A percentile compares a stretch with the other conserved stretches of the same genome.
These are phyloP conservation scores for Xylariaceae sp. DNA, from an alignment of 2,329 filamentous ascomycete species.

Conservation along the genomic window DNA sequence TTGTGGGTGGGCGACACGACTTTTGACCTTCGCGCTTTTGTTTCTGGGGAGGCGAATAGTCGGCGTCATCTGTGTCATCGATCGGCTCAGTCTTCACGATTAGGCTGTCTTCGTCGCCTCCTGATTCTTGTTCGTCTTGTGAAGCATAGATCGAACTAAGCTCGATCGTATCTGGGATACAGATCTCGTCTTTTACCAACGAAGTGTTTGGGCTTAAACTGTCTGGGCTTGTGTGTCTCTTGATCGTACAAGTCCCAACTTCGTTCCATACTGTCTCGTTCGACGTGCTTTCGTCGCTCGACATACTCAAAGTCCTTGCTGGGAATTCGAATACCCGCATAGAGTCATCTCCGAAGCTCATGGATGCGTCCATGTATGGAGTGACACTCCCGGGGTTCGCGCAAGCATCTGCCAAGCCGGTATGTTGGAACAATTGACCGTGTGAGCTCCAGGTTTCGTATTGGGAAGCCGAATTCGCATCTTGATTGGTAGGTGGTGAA, in stretches of 20 bases:
- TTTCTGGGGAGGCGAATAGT: slow-evolving; percentile 22
- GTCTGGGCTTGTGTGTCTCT: slow-evolving; percentile 25
- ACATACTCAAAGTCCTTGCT: slow-evolving; percentile 29
- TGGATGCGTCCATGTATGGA: slow-evolving; percentile 28
- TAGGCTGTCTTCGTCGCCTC: slow-evolving; percentile 14
- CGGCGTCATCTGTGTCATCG: slow-evolving; percentile 22
- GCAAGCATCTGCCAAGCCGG: slow-evolving; percentile 28
- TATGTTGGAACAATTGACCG: slow-evolving; percentile 28
- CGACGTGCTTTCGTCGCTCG: slow-evolving; percentile 28
- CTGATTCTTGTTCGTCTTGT: slow-evolving; percentile 22
- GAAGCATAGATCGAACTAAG: slow-evolving; percentile 12
- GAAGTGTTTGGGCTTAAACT: slow-evolving; percentile 26
- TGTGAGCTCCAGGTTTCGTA: slow-evolving; percentile 26
- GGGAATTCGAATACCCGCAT: slow-evolving; percentile 22
- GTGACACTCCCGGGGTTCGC: slow-evolving; percentile 36
- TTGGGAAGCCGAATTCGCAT: slow-evolving; percentile 30
- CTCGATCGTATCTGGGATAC: slow-evolving; percentile 14
- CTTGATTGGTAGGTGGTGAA: slow-evolving; percentile 37
- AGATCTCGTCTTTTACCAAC: slow-evolving; percentile 26
- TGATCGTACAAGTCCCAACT: slow-evolving; percentile 13
- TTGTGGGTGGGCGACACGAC: slow-evolving; percentile 16
- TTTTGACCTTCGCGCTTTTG: slow-evolving; percentile 15
- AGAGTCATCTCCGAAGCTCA: slow-evolving; percentile 27
- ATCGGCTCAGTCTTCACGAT: slow-evolving; percentile 16
- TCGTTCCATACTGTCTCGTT: slow-evolving; percentile 19